Conservation (phyloP, 148 eudicot species). For the Beta vulgaris region DNA sequence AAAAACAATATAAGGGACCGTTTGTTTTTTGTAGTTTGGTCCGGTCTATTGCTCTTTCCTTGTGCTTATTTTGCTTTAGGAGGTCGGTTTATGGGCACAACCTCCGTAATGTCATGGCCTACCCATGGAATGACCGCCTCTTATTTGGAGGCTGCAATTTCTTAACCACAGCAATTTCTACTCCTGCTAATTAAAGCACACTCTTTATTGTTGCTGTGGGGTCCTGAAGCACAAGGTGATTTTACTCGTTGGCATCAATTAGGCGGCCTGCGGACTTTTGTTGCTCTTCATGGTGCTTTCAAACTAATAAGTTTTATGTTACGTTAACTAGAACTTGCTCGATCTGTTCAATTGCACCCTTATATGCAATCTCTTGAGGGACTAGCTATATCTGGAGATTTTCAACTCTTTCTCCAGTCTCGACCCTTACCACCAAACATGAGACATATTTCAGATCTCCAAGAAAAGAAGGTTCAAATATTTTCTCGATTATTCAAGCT, state of each 20-base stretch:
- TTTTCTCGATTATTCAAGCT: neutral
- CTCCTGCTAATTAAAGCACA: no score
- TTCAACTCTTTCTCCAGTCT: neutral
- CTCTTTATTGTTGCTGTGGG: no score
- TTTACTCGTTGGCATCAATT: constrained; percentile 10
- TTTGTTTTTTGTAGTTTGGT: neutral
- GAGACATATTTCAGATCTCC: neutral
- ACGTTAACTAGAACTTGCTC: neutral
- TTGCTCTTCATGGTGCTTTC: neutral
- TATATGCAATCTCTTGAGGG: no score
- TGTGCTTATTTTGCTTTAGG: constrained; percentile 19
- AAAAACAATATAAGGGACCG: no score
- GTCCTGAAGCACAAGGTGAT: constrained; percentile 11
- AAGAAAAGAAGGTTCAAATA: neutral
- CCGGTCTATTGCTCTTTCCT: constrained; percentile 2
- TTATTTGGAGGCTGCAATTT: constrained; percentile 19
- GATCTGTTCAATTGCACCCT: neutral
- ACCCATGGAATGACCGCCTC: constrained; percentile 19
- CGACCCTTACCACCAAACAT: neutral
- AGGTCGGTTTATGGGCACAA: constrained; percentile 28
- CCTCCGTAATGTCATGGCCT: constrained; percentile 21
- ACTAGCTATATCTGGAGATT: neutral
- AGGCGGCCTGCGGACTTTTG: neutral
- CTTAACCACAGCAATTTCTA: neutral
- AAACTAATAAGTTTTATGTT: neutral